Percentiles rank a stretch among this genome's conserved stretches.
Evolutionary conservation across 208 protist genomes (phyloP).

Genomic region (Leishmania turanica): DNA sequence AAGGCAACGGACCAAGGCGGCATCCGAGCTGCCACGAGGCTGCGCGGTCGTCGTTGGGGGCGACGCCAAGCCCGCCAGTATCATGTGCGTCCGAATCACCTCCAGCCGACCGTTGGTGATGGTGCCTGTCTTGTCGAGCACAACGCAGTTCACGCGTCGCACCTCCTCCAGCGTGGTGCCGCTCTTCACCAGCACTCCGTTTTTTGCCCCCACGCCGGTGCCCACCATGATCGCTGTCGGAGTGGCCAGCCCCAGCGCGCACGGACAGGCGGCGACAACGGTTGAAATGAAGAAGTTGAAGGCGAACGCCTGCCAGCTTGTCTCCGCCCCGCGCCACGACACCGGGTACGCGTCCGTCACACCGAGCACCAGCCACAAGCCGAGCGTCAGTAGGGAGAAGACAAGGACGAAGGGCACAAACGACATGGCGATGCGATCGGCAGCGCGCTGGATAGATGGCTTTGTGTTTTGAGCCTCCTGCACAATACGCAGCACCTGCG

Average conservation of each 20-base stretch:
- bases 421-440: slow-evolving; percentile 86
- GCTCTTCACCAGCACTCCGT: slow-evolving; percentile 95
- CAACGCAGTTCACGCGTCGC: slow-evolving; percentile 71
- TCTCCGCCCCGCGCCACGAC: slow-evolving; percentile 46
- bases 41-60: neutral
- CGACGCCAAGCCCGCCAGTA: neutral
- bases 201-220: slow-evolving; percentile 92
- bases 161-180: slow-evolving; percentile 89
- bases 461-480: slow-evolving; percentile 96
- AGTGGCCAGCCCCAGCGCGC: slow-evolving; percentile 96
- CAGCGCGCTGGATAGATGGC: slow-evolving; percentile 94
- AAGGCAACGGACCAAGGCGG: slow-evolving; percentile 20
- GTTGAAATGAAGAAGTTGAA: slow-evolving; percentile 96
- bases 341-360: slow-evolving; percentile 59
- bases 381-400: slow-evolving; percentile 89
- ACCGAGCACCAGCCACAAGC: slow-evolving; percentile 90
- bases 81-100: slow-evolving; percentile 51
- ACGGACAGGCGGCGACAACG: slow-evolving; percentile 97
- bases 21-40: slow-evolving; percentile 1
- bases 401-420: slow-evolving; percentile 95
- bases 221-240: slow-evolving; percentile 98
- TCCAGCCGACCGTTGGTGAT: slow-evolving; percentile 92
- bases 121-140: slow-evolving; percentile 99
- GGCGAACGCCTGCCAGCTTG: slow-evolving; percentile 72
- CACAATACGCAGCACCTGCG: slow-evolving; percentile 96